Conservation (phyloP, 1,139 yeast species). For the Blastobotrys capitulatus region DNA sequence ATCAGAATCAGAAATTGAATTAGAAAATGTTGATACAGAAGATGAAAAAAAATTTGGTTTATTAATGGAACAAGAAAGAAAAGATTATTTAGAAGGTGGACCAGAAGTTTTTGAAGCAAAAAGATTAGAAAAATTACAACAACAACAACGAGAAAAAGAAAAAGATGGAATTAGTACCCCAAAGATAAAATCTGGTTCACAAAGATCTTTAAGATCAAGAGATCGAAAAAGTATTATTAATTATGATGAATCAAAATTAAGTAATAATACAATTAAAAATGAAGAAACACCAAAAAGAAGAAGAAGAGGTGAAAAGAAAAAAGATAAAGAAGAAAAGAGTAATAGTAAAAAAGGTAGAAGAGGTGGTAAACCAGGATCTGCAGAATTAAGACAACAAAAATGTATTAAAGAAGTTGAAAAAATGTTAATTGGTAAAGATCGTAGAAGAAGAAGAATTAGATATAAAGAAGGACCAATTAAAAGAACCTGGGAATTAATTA, state of each 20-base stretch:
- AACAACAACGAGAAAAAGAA: background rate
- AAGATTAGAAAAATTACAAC: background rate
- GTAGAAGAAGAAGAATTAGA: constrained; percentile 22
- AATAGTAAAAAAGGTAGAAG: constrained; percentile 16
- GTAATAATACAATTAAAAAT: background rate
- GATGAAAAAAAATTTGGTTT: constrained; percentile 69
- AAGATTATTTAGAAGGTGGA: constrained; percentile 42
- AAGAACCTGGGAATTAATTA: constrained; percentile 28
- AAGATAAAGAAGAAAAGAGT: background rate
- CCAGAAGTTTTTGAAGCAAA: constrained; percentile 6
- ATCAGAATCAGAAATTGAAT: constrained; percentile 37
- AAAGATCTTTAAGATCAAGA: constrained; percentile 7
- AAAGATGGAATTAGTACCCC: background rate
- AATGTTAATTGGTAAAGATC: constrained; percentile 22
- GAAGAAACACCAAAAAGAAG: constrained; percentile 1
- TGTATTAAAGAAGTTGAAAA: constrained; percentile 23
- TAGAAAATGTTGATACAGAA: constrained; percentile 64
- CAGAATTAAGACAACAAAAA: constrained; percentile 13
- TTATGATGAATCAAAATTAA: background rate
- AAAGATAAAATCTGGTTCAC: constrained; percentile 4
- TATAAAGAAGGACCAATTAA: constrained; percentile 24
- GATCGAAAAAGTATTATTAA: background rate
- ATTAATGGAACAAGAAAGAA: constrained; percentile 59
- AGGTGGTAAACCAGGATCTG: constrained; percentile 14
- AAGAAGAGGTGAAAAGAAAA: background rate